A percentile compares a stretch with the other conserved stretches of the same genome.
These are phyloP conservation scores for Diaporthe aspalathi DNA, from an alignment of 2,329 filamentous ascomycete genomes.

Conservation along the genomic window DNA sequence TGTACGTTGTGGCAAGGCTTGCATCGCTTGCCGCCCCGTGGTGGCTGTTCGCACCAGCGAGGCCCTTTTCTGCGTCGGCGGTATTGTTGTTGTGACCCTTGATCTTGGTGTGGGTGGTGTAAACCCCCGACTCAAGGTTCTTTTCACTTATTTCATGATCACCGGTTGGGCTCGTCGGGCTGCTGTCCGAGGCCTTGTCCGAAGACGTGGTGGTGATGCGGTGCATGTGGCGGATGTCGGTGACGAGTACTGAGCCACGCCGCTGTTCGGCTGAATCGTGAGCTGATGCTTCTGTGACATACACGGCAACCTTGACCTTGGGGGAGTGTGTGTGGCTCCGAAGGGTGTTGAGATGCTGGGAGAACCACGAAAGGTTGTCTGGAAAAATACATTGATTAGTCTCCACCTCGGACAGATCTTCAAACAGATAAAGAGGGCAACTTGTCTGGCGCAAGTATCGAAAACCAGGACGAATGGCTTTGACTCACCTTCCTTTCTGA, in stretches of 20 bases:
- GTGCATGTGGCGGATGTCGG: slow-evolving; percentile 4
- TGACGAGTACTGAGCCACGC: slow-evolving; percentile 34
- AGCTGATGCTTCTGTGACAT: slow-evolving; percentile 48
- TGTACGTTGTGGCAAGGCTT: slow-evolving; percentile 26
- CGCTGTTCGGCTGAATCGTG: slow-evolving; percentile 29
- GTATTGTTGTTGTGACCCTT: neutral
- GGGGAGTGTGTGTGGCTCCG: slow-evolving; percentile 53
- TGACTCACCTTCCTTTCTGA: slow-evolving; percentile 57
- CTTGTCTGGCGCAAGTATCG: no score
- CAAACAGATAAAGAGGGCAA: neutral
- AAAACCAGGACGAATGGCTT: neutral
- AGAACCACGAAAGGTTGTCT: slow-evolving; percentile 53
- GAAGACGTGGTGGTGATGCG: slow-evolving; percentile 35
- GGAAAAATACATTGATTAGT: neutral
- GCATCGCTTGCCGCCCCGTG: slow-evolving; percentile 11
- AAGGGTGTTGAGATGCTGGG: slow-evolving; percentile 53
- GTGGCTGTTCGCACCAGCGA: neutral
- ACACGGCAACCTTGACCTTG: slow-evolving; percentile 53
- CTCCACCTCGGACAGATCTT: neutral
- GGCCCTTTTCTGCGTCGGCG: slow-evolving; percentile 31
- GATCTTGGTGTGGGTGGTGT: neutral
- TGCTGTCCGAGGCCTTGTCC: slow-evolving; percentile 35
- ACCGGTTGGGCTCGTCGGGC: slow-evolving; percentile 18
- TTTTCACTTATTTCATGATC: slow-evolving; percentile 42
- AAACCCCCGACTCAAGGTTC: slow-evolving; percentile 8